Evolutionary conservation across 805 yeast genomes (phyloP).

Genomic region (Blastobotrys americana): DNA sequence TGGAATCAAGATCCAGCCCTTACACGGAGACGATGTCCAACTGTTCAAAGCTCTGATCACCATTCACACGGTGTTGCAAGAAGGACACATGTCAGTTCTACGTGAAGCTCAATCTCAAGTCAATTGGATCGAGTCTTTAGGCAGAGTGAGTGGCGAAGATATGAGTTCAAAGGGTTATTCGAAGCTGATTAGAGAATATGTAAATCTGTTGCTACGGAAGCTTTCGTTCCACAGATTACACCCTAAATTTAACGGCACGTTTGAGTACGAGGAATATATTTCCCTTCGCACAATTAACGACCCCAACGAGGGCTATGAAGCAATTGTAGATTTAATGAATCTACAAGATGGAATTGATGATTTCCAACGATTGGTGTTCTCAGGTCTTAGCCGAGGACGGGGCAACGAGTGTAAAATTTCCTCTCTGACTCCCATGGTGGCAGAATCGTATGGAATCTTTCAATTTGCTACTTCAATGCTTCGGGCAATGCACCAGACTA

Average conservation of each 20-base stretch:
- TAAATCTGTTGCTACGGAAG: constrained; percentile 59
- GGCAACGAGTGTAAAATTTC: constrained; percentile 69
- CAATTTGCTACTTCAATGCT: constrained; percentile 85
- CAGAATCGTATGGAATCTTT: constrained; percentile 89
- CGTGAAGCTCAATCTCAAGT: constrained; percentile 72
- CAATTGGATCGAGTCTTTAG: constrained; percentile 70
- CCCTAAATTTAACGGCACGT: constrained; percentile 87
- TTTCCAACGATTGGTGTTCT: constrained; percentile 67
- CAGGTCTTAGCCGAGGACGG: constrained; percentile 55
- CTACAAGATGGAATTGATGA: constrained; percentile 79
- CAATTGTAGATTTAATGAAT: constrained; percentile 75
- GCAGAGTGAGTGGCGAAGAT: constrained; percentile 41
- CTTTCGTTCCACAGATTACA: constrained; percentile 77
- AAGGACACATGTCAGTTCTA: constrained; percentile 86
- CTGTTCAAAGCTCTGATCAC: constrained; percentile 78
- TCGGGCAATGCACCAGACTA: constrained; percentile 72
- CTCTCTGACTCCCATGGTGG: constrained; percentile 81
- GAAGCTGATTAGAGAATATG: constrained; percentile 70
- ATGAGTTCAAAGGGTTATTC: constrained; percentile 42
- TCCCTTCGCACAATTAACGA: constrained; percentile 81
- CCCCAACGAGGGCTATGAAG: constrained; percentile 93
- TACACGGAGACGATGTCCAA: constrained; percentile 76
- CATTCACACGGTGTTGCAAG: constrained; percentile 90
- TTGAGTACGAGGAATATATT: constrained; percentile 92
- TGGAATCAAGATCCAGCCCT: constrained; percentile 67